These are phyloP conservation scores for Pythium sukuiense DNA, from an alignment of 352 stramenopile species.

Conservation along the genomic window DNA sequence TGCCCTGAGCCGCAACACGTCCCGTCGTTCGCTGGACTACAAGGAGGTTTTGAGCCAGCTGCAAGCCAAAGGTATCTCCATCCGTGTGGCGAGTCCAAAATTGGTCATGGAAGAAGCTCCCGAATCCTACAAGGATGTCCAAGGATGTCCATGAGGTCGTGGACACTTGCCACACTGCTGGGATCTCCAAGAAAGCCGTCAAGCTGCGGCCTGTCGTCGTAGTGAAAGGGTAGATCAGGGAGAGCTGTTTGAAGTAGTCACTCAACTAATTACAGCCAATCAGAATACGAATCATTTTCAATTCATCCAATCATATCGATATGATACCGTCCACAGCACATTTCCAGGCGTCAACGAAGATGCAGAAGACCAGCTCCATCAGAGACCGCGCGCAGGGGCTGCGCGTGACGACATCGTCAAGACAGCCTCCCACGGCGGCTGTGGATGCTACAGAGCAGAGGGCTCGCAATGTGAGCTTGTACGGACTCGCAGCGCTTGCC, in stretches of 20 bases:
- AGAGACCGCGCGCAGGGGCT: background rate
- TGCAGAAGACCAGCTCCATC: background rate
- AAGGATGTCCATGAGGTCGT: background rate
- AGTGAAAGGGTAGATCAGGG: background rate
- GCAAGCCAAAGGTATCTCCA: background rate
- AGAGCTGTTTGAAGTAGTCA: too few species aligned
- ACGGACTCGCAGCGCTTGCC: slow-evolving; percentile 59
- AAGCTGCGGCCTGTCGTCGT: background rate
- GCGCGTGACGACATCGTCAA: background rate
- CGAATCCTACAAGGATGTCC: background rate
- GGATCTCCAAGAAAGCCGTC: background rate
- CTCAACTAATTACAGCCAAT: background rate
- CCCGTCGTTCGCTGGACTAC: background rate
- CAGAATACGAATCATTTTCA: background rate
- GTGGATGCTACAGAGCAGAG: background rate
- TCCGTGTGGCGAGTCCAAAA: background rate
- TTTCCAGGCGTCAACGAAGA: background rate
- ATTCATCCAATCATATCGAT: background rate
- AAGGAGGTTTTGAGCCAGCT: background rate
- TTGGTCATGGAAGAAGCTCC: background rate
- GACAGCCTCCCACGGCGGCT: background rate
- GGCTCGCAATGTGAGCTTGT: slow-evolving; percentile 14
- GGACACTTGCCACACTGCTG: background rate
- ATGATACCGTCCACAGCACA: background rate
- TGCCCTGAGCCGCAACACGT: background rate